These are phyloP conservation scores for Chimonanthus salicifolius DNA, from an alignment of 164 flowering plant species.

Conservation along the genomic window DNA sequence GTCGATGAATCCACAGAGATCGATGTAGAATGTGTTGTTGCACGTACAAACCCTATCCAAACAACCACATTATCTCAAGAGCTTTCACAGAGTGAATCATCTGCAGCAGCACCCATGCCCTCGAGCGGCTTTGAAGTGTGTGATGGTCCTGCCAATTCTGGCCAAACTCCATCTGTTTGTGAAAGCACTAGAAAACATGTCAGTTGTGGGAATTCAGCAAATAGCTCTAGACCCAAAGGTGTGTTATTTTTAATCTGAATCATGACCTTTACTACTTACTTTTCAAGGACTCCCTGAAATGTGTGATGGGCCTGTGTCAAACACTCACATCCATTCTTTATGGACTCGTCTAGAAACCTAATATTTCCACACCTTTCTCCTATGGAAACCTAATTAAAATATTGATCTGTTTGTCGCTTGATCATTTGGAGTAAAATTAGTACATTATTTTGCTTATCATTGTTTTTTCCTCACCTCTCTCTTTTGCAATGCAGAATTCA, in stretches of 20 bases:
- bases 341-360: no score
- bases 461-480: not conserved
- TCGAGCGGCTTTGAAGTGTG: slow-evolving; percentile 59
- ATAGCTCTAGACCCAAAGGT: slow-evolving; percentile 47
- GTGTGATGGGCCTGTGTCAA: no score
- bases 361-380: no score
- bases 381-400: not conserved
- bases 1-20: slow-evolving; percentile 30
- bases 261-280: not conserved
- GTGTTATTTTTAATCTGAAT: not conserved
- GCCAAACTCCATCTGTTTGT: slow-evolving; percentile 38
- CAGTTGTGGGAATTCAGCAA: slow-evolving; percentile 30
- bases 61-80: slow-evolving; percentile 43
- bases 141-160: slow-evolving; percentile 60
- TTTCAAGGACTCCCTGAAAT: not conserved
- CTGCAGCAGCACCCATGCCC: slow-evolving; percentile 58
- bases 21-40: slow-evolving; percentile 39
- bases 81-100: slow-evolving; percentile 74
- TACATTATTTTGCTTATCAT: no score
- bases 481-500: slow-evolving; percentile 33
- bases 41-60: slow-evolving; percentile 34
- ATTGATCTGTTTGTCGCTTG: no score
- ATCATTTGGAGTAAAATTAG: no score
- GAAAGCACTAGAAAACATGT: slow-evolving; percentile 49
- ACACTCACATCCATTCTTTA: no score